Base-by-base conservation (phyloP, 2,329 filamentous ascomycete species). In the Aureobasidium lini region DNA sequence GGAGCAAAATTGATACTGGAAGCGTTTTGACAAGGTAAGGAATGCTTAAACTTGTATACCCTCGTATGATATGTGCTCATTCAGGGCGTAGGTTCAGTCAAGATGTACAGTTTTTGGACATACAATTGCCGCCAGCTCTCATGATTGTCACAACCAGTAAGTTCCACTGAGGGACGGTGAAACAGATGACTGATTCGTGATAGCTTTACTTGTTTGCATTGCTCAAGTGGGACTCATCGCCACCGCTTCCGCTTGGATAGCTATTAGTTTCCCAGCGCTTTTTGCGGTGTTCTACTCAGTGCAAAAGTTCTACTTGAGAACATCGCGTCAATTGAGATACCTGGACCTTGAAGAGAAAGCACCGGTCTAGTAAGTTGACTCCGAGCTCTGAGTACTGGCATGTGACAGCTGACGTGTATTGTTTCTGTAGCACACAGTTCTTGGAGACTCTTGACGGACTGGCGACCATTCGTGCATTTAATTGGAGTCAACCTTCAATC, bases 271-370 rank as follows among this genome's bases (percentile, higher is more conserved):
- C 48, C 76, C 77, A 0, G 57, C 76, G 18, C 65, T 76, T 1
- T 59, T 71, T 8, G 59, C 67, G 1, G 66, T 66, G 2, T 66
- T 79, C 37, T 79, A 73, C 61, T 56, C 69, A 42, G 70, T 80
- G 7, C 77, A 80, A 61, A 72, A 67, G 52, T 73, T 75, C 66
- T 80, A 80, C 62, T 72, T 80, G 4, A 73, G 71, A 13, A 79
- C 77, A 4, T 77, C 76, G 6, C 72, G 77, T 2, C 77, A 79
- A 61, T 64, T 80, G 8, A 75, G 81, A 52, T 73, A 81, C 29
- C 69, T 83, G 7, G 81, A 84, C 64, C 71, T 83, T 0, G 80
- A 83, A 64, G 70, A 74, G 29, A 77, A 78, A 60, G 73, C 75
- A 0, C 77, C 79, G 1, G 70, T 82, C 0, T 79, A 78, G 48